A percentile compares a stretch with the other conserved stretches of the same genome.
phyloP scores from a whole-genome alignment of 179 eudicot species.

The Corrigiola litoralis region DNA sequence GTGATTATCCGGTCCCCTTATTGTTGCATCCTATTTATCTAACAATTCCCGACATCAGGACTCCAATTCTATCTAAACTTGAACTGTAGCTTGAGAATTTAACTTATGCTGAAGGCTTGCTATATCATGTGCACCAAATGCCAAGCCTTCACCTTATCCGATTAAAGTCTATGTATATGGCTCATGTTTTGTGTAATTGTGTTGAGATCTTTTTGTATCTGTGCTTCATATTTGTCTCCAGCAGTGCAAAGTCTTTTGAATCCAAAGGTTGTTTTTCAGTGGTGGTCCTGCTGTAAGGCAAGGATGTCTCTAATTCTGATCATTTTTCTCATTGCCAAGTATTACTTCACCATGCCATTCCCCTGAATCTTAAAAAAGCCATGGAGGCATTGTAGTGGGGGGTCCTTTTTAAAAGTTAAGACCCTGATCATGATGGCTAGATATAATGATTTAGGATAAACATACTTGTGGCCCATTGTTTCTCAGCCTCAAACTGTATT shows the following conservation, averaged over 20 bases:
- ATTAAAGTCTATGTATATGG: too few relatives aligned
- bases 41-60: too few relatives aligned
- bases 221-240: not conserved
- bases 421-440: constrained; percentile 7
- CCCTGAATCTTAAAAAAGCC: not conserved
- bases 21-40: too few relatives aligned
- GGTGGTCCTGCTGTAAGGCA: constrained; percentile 8
- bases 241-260: not conserved
- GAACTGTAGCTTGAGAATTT: too few relatives aligned
- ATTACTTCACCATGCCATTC: constrained; percentile 7
- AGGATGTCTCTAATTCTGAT: not conserved
- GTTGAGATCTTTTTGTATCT: constrained; percentile 7
- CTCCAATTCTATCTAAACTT: too few relatives aligned
- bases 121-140: too few relatives aligned
- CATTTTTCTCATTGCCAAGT: not conserved
- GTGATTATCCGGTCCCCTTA: too few relatives aligned
- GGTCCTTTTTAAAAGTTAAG: constrained; percentile 24
- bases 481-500: constrained; percentile 17
- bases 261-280: not conserved
- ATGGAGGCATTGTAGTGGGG: constrained; percentile 1
- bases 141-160: too few relatives aligned
- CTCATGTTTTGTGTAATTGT: not conserved
- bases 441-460: constrained; percentile 11
- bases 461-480: constrained; percentile 19
- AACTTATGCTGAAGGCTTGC: too few relatives aligned